Evolutionary conservation across 129 eudicot species (phyloP), one percentile per base, ranked within the genome.

Genomic region (Flaveria linearis): DNA sequence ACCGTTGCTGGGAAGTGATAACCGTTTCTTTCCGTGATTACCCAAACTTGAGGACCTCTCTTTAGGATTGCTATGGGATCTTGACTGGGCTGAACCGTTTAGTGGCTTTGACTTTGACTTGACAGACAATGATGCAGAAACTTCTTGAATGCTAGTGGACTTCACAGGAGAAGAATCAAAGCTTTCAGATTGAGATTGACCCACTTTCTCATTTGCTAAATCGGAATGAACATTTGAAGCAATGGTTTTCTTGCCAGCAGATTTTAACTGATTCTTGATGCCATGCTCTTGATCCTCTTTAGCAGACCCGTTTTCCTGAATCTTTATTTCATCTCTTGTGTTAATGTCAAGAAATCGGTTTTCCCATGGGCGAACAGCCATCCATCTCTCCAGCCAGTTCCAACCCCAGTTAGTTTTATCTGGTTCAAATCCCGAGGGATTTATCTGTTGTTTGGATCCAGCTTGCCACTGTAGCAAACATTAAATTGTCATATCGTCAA

Each of bases 291-390:
- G 66, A 56, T 73, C 84, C 46, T 58, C 89, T 28, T 83, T 87
- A 69, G 84, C 80, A 74, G 80, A 69, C 60, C 69, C 85, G 41
- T 79, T 80, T 55, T 86, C 93, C 41, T 61, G 80, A 50, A 82
- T 72, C 73, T 67, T 88, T 26, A 80, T 82, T 71, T 92, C 97
- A 57, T 93, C 96, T 72, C 81, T 85, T 20, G 82, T 72, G 80
- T 82, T 93, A 23, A 74, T 76, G 72, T 90, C 97, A 2, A 93
- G 85, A 80, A 93, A 90, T 0, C 97, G 96, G 30, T 93, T 93
- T 75, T 93, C 98, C 98, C 98, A 93, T 23, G 98, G 98, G 55
- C 98, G 95, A 74, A 93, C 98, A 75, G 98, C 98, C 98, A 93
- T 90, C 98, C 98, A 93, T 84, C 98, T 85, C 78, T 93, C 98